phyloP scores from a whole-genome alignment of 2,329 filamentous ascomycete species.

The Penicillium sp. region DNA sequence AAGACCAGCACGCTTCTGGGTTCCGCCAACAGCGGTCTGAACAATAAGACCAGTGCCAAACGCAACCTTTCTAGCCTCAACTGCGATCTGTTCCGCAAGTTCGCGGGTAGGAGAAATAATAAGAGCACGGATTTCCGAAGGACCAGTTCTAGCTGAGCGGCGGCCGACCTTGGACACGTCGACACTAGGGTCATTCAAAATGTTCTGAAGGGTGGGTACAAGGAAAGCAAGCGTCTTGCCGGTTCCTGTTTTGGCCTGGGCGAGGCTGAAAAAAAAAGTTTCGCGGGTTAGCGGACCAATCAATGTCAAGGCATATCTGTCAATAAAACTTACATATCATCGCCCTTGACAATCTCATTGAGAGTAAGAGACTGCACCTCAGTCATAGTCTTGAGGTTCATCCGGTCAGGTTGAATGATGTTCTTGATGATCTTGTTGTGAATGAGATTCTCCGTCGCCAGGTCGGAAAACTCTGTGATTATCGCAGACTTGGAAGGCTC shows the following conservation, averaged over 20 bases:
- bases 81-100: conserved; percentile 63
- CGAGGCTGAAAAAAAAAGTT: conserved; percentile 58
- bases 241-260: conserved; percentile 94
- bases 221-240: conserved; percentile 96
- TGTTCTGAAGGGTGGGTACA: conserved; percentile 77
- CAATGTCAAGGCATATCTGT: neutral
- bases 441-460: conserved; percentile 49
- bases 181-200: conserved; percentile 66
- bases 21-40: conserved; percentile 86
- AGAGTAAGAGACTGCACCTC: conserved; percentile 87
- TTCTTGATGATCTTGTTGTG: conserved; percentile 64
- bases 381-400: conserved; percentile 84
- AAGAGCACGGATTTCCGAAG: conserved; percentile 57
- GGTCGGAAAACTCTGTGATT: conserved; percentile 42
- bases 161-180: conserved; percentile 29
- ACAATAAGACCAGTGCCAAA: conserved; percentile 65
- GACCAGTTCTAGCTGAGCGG: conserved; percentile 7
- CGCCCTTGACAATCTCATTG: conserved; percentile 72
- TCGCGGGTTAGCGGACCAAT: conserved; percentile 16
- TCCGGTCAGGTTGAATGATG: conserved; percentile 60
- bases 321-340: conserved; percentile 69
- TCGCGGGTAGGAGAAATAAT: conserved; percentile 65
- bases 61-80: conserved; percentile 70
- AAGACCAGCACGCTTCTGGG: conserved; percentile 70
- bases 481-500: conserved; percentile 16